Evolutionary conservation across 2,329 filamentous ascomycete species (phyloP), one percentile per base, ranked within the genome.

Genomic region (Exophiala dermatitidis): DNA sequence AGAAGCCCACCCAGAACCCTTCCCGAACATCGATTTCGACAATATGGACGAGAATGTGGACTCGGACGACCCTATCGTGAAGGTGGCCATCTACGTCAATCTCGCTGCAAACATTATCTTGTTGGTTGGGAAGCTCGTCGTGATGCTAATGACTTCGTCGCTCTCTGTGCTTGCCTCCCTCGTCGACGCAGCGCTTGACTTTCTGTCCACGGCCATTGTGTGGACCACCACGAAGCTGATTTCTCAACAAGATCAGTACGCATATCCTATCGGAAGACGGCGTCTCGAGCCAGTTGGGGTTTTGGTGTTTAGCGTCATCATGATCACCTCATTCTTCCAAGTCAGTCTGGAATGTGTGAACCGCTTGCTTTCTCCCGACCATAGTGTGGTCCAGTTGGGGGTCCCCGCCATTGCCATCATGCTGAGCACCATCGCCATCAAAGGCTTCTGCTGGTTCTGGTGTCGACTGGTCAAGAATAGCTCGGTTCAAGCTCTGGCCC

Each of bases 41-140:
- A 57, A 64, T 1, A 47, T 57, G 10, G 60, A 64, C 26, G 71
- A 73, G 9, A 67, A 70, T 5, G 72, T 90, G 2, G 85, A 90
- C 64, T 88, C 84, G 58, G 77, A 83, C 45, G 84, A 85, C 54
- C 82, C 79, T 10, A 81, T 95, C 46, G 89, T 96, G 46, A 85
- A 83, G n/a, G 66, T 93, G 19, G 90, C 91, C 40, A 93, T 97
- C 64, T 91, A 90, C 68, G 72, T 94, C 68, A 95, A 94, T 66
- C 79, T 94, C 46, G 71, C 79, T 26, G 90, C 89, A 54, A 95
- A 95, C 66, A 75, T 82, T 2, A 72, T 88, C 41, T 76, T 95
- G 1, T 77, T 95, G 2, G 78, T 79, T 4, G 81, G 88, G 56
- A 95, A 95, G 68, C 80, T 90, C 47, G 78, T 80, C 37, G 88